Percentiles rank a stretch among this genome's conserved stretches.
These are phyloP conservation scores for Conticribra weissflogii DNA, from an alignment of 108 stramenopile species.

Conservation along the genomic window DNA sequence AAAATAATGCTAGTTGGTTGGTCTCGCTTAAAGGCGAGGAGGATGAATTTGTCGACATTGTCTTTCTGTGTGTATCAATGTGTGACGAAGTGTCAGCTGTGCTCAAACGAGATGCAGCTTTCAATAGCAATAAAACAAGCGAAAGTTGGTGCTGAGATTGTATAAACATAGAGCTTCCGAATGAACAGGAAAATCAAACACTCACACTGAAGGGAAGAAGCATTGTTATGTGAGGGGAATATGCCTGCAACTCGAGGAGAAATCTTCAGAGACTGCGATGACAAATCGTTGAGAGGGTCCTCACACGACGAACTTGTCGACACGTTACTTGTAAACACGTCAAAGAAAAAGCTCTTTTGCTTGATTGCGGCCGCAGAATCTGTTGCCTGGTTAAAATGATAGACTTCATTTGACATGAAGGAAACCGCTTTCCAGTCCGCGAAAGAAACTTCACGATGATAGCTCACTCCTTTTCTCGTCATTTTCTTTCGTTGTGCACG, in stretches of 20 bases:
- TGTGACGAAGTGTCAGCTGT: not conserved
- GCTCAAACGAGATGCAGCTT: not conserved
- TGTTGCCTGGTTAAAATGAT: constrained; percentile 45
- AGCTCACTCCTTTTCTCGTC: not conserved
- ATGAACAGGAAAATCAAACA: not conserved
- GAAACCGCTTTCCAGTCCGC: constrained; percentile 39
- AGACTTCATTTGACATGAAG: constrained; percentile 46
- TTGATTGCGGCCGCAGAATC: constrained; percentile 26
- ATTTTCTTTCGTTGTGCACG: constrained; percentile 11
- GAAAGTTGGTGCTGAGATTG: too few relatives aligned
- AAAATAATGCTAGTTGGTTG: not conserved
- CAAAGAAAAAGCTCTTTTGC: constrained; percentile 34
- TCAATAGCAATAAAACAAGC: too few relatives aligned
- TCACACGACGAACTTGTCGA: constrained; percentile 4
- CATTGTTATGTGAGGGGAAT: constrained; percentile 15
- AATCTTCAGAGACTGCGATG: constrained; percentile 15
- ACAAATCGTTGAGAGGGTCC: not conserved
- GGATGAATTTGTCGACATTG: not conserved
- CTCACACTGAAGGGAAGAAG: constrained; percentile 25
- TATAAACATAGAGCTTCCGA: too few relatives aligned
- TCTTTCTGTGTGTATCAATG: not conserved
- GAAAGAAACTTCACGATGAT: constrained; percentile 22
- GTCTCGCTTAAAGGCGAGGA: not conserved
- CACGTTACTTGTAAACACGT: constrained; percentile 12
- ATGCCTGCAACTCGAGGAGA: not conserved